Conservation (phyloP, 306 rosid genomes). For the Rosa multiflora region DNA sequence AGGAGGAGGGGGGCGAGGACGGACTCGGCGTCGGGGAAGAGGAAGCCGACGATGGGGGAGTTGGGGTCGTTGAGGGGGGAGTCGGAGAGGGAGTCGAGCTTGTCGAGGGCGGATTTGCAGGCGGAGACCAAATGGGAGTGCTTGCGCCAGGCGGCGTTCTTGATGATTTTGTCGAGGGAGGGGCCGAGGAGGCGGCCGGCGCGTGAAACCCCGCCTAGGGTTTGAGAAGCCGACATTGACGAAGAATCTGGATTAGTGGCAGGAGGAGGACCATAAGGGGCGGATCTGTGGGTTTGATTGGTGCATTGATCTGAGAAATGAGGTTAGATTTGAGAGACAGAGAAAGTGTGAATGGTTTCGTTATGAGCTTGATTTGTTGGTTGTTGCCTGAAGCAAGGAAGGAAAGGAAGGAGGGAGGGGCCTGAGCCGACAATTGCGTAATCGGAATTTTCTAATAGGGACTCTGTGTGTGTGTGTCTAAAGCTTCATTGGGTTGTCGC, state of each 20-base stretch:
- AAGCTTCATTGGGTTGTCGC: too few species aligned
- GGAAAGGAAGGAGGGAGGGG: too few species aligned
- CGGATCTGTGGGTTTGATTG: conserved; percentile 14
- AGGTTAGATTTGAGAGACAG: background rate
- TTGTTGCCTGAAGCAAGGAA: too few species aligned
- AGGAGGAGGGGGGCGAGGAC: conserved; percentile 75
- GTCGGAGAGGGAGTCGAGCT: conserved; percentile 72
- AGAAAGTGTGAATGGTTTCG: too few species aligned
- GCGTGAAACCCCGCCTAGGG: conserved; percentile 87
- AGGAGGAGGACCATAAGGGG: background rate
- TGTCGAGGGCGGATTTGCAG: conserved; percentile 87
- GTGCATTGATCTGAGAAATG: background rate
- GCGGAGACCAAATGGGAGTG: conserved; percentile 90
- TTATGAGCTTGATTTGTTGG: too few species aligned
- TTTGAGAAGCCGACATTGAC: conserved; percentile 82
- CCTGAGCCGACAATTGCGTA: conserved; percentile 12
- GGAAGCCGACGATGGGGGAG: conserved; percentile 64
- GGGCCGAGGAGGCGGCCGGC: conserved; percentile 90
- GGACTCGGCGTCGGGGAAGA: conserved; percentile 61
- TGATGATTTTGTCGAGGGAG: conserved; percentile 87
- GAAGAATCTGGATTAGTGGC: background rate
- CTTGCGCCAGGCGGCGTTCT: conserved; percentile 99
- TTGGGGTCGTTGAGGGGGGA: conserved; percentile 33
- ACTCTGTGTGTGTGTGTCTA: background rate
- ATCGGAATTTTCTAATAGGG: conserved; percentile 6